phyloP scores from a whole-genome alignment of 1,139 yeast species.

The Petasospora fabianii region DNA sequence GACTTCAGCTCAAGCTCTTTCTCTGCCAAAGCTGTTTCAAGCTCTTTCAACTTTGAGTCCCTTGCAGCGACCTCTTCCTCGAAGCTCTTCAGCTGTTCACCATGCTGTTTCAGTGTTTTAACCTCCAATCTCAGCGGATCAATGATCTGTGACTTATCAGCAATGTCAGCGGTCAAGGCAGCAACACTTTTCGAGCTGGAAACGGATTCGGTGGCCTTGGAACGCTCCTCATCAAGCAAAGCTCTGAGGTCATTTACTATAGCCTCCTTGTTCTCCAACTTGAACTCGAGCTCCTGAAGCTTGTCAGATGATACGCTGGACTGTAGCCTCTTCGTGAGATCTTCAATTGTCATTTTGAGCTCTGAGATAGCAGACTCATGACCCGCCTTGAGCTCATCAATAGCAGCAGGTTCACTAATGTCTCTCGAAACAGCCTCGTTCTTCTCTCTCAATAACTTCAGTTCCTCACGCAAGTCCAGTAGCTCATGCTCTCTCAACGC shows the following conservation, averaged over 20 bases:
- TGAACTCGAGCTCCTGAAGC: constrained; percentile 19
- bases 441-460: constrained; percentile 3
- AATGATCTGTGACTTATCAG: constrained; percentile 1
- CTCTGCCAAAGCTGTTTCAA: constrained; percentile 2
- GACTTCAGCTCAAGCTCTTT: constrained; percentile 3
- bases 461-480: constrained; percentile 6
- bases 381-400: constrained; percentile 5
- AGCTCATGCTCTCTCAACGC: constrained; percentile 15
- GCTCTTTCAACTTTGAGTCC: constrained; percentile 3
- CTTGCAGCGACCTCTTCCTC: constrained; percentile 1
- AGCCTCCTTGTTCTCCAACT: constrained; percentile 18
- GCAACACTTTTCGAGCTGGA: neutral
- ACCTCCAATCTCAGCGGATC: constrained; percentile 5
- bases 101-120: neutral
- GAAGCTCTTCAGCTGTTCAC: constrained; percentile 16
- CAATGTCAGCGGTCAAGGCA: constrained; percentile 2
- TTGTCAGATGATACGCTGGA: constrained; percentile 14
- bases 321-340: constrained; percentile 18
- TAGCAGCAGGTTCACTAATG: neutral
- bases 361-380: constrained; percentile 8
- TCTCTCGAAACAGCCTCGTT: constrained; percentile 2
- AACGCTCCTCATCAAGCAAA: constrained; percentile 8
- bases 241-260: constrained; percentile 18
- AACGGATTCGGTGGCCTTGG: neutral
- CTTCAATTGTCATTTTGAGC: constrained; percentile 6